Conservation (phyloP, 2,329 filamentous ascomycete species). For the Anthostomella pinea region DNA sequence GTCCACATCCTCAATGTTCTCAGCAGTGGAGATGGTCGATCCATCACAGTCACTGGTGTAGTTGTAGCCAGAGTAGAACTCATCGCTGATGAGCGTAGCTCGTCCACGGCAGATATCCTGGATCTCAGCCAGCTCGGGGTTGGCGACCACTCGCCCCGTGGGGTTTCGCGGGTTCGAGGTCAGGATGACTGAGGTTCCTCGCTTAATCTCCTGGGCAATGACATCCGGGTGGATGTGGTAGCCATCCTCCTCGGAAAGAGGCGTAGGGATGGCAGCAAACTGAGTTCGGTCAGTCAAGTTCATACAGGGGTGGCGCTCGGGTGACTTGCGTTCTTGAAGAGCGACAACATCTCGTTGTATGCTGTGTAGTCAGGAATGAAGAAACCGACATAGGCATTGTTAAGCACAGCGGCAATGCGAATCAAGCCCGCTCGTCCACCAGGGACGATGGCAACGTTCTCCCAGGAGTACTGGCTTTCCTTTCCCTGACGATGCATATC, state of each 20-base stretch:
- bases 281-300: slow-evolving; percentile 30
- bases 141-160: slow-evolving; percentile 81
- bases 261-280: slow-evolving; percentile 85
- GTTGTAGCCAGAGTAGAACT: slow-evolving; percentile 96
- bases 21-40: slow-evolving; percentile 80
- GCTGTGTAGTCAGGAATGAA: slow-evolving; percentile 95
- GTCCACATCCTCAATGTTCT: slow-evolving; percentile 87
- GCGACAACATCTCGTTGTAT: slow-evolving; percentile 94
- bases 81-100: slow-evolving; percentile 89
- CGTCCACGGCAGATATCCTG: slow-evolving; percentile 90
- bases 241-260: slow-evolving; percentile 77
- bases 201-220: slow-evolving; percentile 85
- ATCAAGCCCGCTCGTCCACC: slow-evolving; percentile 91
- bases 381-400: slow-evolving; percentile 89
- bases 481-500: slow-evolving; percentile 86
- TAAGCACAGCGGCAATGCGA: slow-evolving; percentile 88
- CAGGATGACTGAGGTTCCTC: slow-evolving; percentile 82
- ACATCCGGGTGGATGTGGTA: slow-evolving; percentile 94
- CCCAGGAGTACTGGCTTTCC: slow-evolving; percentile 88
- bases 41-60: slow-evolving; percentile 93
- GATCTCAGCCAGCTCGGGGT: slow-evolving; percentile 83
- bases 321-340: slow-evolving; percentile 77
- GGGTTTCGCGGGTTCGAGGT: slow-evolving; percentile 96
- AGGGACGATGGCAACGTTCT: slow-evolving; percentile 95
- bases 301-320: slow-evolving; percentile 1